Conservation (phyloP, 2,329 filamentous ascomycete species). For the Aspergillaceae sp. region DNA sequence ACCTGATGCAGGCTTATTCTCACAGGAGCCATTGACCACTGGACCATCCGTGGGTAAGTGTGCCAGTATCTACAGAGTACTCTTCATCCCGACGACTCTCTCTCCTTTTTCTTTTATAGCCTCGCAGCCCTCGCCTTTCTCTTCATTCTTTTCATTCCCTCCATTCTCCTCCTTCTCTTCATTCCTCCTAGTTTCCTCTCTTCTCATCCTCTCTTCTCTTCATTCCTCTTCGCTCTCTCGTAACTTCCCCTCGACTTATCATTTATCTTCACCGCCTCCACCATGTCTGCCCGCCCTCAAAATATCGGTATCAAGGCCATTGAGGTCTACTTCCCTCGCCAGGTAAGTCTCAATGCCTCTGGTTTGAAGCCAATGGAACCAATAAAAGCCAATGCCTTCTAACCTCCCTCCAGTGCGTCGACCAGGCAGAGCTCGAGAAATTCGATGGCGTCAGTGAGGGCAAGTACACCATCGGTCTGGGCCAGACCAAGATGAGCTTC, state of each 20-base stretch:
- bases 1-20: too few relatives aligned
- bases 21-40: too few relatives aligned
- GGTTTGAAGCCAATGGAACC: background rate
- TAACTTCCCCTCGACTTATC: constrained; percentile 2
- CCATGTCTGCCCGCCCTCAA: constrained; percentile 67
- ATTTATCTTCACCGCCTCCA: constrained; percentile 15
- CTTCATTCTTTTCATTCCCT: constrained; percentile 3
- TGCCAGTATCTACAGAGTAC: too few relatives aligned
- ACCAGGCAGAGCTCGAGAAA: constrained; percentile 74
- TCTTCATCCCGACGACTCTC: background rate
- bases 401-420: constrained; percentile 57
- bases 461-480: constrained; percentile 86
- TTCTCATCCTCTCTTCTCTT: constrained; percentile 5
- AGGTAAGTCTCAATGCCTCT: constrained; percentile 49
- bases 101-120: constrained; percentile 1
- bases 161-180: background rate
- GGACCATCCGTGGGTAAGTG: too few relatives aligned
- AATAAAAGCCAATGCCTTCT: constrained; percentile 3
- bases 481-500: constrained; percentile 88
- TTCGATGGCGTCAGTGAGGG: constrained; percentile 74
- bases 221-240: constrained; percentile 3
- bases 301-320: constrained; percentile 92
- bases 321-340: constrained; percentile 78
- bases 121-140: constrained; percentile 1
- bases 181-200: background rate